Evolutionary conservation across 106 monocot species (phyloP), one percentile per base, ranked within the genome.

Genomic region (Iris macrosiphon): DNA sequence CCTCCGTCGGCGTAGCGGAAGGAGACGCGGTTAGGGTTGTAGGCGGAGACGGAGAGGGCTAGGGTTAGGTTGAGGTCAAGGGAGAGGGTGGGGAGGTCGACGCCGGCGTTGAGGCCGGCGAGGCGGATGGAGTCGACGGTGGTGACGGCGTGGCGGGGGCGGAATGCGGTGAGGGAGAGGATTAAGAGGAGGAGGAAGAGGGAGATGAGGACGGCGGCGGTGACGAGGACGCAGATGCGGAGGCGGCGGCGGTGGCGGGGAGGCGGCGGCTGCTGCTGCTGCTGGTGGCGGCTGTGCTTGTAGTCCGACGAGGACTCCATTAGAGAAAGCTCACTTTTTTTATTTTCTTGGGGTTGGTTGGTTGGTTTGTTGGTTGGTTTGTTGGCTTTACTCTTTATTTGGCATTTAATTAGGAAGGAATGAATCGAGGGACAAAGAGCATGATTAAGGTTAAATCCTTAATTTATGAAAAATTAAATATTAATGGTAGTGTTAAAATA

Each of bases 41-140:
- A 31, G 47, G 75, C 62, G 29, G 84, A 73, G 69, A 94, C 7
- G 41, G 63, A 59, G 63, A 84, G 51, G 52, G 59, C 37, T 12
- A 93, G 68, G 26, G 83, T 93, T 30, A 80, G 62, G 72, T 93
- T 88, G 62, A 93, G 25, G 62, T 67, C 73, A 59, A 83, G 44
- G 52, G 55, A 15, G 52, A 83, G 71, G 47, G 45, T 55, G 30
- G 74, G 51, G 60, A 60, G 21, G 50, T 55, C 57, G 65, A 81
- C 37, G 19, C 69, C 80, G n/a, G 57, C 57, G 10, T 26, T 23
- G 49, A 92, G 45, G 55, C 70, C 69, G 31, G 61, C 53, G 61
- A 93, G 63, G 10, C 39, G 43, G 65, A 88, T 66, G 53, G 83
- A 74, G 42, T 80, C 73, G 64, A 93, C 69, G 29, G 80, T 81